A percentile compares a stretch with the other conserved stretches of the same genome.
Conservation (phyloP, 2,329 filamentous ascomycete genomes). For the Colletotrichum sp. region DNA sequence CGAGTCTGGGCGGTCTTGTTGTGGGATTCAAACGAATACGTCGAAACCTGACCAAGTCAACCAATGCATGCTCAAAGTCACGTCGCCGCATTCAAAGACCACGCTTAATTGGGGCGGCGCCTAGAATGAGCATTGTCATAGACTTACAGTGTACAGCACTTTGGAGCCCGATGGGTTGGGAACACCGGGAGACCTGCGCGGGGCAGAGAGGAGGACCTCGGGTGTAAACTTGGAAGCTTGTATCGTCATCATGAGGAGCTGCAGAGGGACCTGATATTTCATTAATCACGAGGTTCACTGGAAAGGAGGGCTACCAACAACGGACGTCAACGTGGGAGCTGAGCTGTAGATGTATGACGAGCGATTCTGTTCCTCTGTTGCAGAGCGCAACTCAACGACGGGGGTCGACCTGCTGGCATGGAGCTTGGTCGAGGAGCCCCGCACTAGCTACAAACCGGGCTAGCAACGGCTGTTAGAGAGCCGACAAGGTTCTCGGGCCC, state of each 20-base stretch:
- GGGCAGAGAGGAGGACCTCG: slow-evolving; percentile 77
- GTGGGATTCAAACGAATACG: slow-evolving; percentile 82
- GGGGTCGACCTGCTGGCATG: slow-evolving; percentile 4
- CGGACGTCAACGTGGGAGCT: not conserved
- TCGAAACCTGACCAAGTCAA: slow-evolving; percentile 56
- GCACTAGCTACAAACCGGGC: slow-evolving; percentile 19
- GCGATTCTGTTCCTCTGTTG: not conserved
- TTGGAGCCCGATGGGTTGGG: slow-evolving; percentile 71
- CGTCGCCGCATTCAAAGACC: not conserved
- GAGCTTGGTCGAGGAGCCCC: slow-evolving; percentile 16
- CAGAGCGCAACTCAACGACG: not conserved
- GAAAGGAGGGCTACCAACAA: not conserved
- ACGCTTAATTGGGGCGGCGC: not conserved
- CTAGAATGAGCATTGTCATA: not conserved
- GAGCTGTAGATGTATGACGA: slow-evolving; percentile 1
- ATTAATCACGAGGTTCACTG: not conserved
- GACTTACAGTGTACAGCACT: slow-evolving; percentile 66
- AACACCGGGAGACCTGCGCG: slow-evolving; percentile 71
- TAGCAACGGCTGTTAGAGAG: slow-evolving; percentile 8
- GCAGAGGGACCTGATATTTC: not conserved
- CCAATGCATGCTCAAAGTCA: not conserved
- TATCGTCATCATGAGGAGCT: slow-evolving; percentile 64
- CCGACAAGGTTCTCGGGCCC: slow-evolving; percentile 14
- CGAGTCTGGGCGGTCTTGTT: slow-evolving; percentile 71
- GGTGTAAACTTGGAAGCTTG: slow-evolving; percentile 75